These are phyloP conservation scores for Chalciporus sp. DNA, from an alignment of 1,284 basidiomycete genomes.

Conservation along the genomic window DNA sequence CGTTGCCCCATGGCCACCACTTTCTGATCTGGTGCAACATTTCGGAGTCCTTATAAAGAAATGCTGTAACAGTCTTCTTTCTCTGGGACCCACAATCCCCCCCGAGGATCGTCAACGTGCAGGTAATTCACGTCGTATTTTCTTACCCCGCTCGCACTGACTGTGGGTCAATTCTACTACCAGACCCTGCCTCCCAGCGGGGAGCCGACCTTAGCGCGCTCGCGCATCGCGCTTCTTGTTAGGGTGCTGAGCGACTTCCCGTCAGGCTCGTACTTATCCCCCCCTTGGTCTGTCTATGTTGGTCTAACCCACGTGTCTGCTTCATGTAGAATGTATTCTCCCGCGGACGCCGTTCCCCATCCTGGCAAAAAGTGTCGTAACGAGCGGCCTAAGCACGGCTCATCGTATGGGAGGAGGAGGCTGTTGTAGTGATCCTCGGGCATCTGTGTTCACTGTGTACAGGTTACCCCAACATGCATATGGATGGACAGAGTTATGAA, in stretches of 20 bases:
- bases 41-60: slow-evolving; percentile 36
- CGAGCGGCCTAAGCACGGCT: slow-evolving; percentile 70
- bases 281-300: neutral
- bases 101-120: slow-evolving; percentile 29
- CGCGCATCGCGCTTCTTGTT: slow-evolving; percentile 77
- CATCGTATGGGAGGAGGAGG: slow-evolving; percentile 57
- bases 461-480: slow-evolving; percentile 13
- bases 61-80: slow-evolving; percentile 17
- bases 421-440: slow-evolving; percentile 18
- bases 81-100: slow-evolving; percentile 38
- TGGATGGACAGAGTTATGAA: slow-evolving; percentile 9
- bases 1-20: slow-evolving; percentile 10
- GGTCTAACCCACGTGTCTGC: slow-evolving; percentile 11
- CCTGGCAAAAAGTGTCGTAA: slow-evolving; percentile 70
- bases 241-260: slow-evolving; percentile 58
- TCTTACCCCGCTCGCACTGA: slow-evolving; percentile 15
- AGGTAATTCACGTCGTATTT: slow-evolving; percentile 33
- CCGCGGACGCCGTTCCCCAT: slow-evolving; percentile 56
- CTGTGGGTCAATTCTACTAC: slow-evolving; percentile 11
- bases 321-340: slow-evolving; percentile 37
- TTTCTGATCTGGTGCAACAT: slow-evolving; percentile 25
- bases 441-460: slow-evolving; percentile 17
- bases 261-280: slow-evolving; percentile 41
- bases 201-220: slow-evolving; percentile 67
- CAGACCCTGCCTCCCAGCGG: slow-evolving; percentile 55